Evolutionary conservation across 352 stramenopile genomes (phyloP).

Genomic region (Pseudoperonospora humuli): DNA sequence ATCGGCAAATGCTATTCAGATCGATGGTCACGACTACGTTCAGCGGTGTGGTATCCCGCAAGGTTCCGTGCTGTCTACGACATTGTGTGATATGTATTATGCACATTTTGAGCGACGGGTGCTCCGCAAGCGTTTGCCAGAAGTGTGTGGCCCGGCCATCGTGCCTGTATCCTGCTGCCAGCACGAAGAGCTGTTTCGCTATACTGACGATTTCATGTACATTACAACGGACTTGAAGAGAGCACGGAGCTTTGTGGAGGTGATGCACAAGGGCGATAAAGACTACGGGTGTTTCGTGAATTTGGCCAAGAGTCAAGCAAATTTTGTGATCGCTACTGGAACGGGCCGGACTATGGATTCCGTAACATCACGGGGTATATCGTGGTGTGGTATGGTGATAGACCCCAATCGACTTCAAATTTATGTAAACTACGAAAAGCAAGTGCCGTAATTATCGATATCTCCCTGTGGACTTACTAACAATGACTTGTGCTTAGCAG

Average conservation of each 20-base stretch:
- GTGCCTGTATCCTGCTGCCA: slow-evolving; percentile 21
- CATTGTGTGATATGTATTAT: slow-evolving; percentile 78
- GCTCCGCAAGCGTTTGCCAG: slow-evolving; percentile 34
- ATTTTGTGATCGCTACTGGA: slow-evolving; percentile 27
- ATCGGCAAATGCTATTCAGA: slow-evolving; percentile 42
- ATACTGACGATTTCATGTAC: slow-evolving; percentile 77
- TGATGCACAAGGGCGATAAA: slow-evolving; percentile 56
- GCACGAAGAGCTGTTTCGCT: slow-evolving; percentile 61
- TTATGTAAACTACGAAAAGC: slow-evolving; percentile 78
- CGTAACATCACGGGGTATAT: slow-evolving; percentile 13
- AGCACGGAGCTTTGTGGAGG: slow-evolving; percentile 36
- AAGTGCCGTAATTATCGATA: slow-evolving; percentile 4
- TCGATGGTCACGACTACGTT: slow-evolving; percentile 40
- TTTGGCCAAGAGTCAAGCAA: slow-evolving; percentile 51
- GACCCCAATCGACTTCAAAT: slow-evolving; percentile 48
- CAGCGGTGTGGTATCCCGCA: slow-evolving; percentile 69
- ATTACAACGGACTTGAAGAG: slow-evolving; percentile 44
- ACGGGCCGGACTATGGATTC: slow-evolving; percentile 12
- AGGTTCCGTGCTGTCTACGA: slow-evolving; percentile 75
- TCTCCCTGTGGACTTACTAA: slow-evolving; percentile 5
- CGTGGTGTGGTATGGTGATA: slow-evolving; percentile 68
- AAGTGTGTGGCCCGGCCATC: slow-evolving; percentile 10
- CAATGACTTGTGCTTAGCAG: slow-evolving; percentile 5
- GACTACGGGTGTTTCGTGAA: slow-evolving; percentile 68
- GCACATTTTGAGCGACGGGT: slow-evolving; percentile 64